Base-by-base conservation (phyloP, 768 basidiomycete species). In the Russula emetica region DNA sequence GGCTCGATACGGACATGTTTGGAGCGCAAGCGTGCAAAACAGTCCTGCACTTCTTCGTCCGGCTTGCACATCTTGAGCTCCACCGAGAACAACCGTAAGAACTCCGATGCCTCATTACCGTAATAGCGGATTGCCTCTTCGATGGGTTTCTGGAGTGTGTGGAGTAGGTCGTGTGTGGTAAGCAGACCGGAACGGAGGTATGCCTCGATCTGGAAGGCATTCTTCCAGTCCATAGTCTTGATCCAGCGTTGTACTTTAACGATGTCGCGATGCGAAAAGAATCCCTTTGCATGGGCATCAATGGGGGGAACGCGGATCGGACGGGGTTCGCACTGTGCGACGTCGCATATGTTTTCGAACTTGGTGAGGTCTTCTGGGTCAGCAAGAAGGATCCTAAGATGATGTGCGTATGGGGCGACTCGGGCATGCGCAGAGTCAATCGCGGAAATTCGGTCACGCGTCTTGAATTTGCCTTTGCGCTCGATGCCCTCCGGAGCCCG, bases 191-290 rank as follows among this genome's bases (percentile, higher is more conserved):
- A 88, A 26, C 77, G 83, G 6, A 93, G 72, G 13, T 91, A 76
- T 0, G 84, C 81, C 71, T 90, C 90, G 32, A 92, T 75, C 72
- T 94, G 92, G 71, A 92, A 94, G 0, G 85, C 87, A 36, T 90
- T 78, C 5, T 76, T 73, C 87, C 88, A 92, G 16, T 80, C 77
- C 52, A 86, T 78, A 4, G 71, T 73, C 34, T 72, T 71, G 49
- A 88, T 67, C 74, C 78, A 78, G 18, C 69, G 70, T 18, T 77
- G 74, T 10, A 89, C 71, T 10, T 73, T 74, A 63, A 79, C 73
- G 3, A 92, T 77, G 5, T 75, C 73, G 64, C 74, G 82, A 11
- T 70, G 67, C 0, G 76, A 68, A 70, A 88, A 92, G 66, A 89
- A 85, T 0, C 73, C 76, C 44, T 74, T 77, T 4, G 75, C 69